Evolutionary conservation across 495 filamentous ascomycete genomes (phyloP), one percentile per base, ranked within the genome.

Genomic region (Penicillium argentinense): DNA sequence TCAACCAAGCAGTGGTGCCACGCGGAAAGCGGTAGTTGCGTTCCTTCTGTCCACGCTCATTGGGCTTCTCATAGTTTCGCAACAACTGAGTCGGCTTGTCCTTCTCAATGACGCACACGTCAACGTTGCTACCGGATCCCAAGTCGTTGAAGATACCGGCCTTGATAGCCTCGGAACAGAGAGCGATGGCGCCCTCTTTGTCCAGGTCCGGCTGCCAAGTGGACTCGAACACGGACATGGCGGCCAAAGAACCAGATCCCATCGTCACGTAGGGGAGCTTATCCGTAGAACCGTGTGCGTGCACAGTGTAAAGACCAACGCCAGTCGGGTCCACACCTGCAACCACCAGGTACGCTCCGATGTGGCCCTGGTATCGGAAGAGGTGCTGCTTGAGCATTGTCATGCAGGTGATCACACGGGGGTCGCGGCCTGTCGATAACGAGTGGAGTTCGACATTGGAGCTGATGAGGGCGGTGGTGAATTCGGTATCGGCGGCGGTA

Each of bases 251-350:
- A 24, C 95, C 95, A 11, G 87, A 93, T 32, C 95, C 95, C 95
- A 99, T 97, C 23, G 95, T 99, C 56, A 99, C 95, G 67, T 99
- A 99, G 13, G 95, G 95, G 23, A 99, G 83, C 76, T 99, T 99
- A 73, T 99, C 95, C 34, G 95, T 99, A 42, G 86, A 91, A 33
- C 95, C 95, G 77, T 99, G 95, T 22, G 95, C 95, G 74, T 99
- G 95, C 9, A 99, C 95, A 39, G 95, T 99, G 78, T 92, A 99
- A 12, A 99, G 81, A 46, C 93, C 88, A n/a, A 85, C 81, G 48
- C 95, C 95, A 5, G 95, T 99, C 8, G 95, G 92, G 70, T 99
- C 95, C 46, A 95, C 91, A 47, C 95, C 95, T 3, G 95, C 95
- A 38, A 99, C 91, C 13, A 99, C 95, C 30, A 99, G 83, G 72